Base-by-base conservation (phyloP, 2,329 filamentous ascomycete genomes). In the Xylariaceae sp. region DNA sequence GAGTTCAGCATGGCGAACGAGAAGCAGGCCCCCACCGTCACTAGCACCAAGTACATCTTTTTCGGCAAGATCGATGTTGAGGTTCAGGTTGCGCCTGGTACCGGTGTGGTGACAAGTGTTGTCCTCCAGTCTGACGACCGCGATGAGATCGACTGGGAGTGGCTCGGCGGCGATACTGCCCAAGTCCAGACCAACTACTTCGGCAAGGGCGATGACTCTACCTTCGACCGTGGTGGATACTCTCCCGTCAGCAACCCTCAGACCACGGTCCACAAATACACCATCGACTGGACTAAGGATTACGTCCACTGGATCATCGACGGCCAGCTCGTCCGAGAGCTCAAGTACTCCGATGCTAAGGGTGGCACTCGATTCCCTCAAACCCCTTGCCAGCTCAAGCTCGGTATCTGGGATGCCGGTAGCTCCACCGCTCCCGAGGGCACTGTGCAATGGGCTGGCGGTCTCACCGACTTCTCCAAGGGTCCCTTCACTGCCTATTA, bases 111-210 rank as follows among this genome's bases (percentile, higher is more conserved):
- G 47, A 96, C 88, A 67, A 89, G 85, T 49, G 74, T 86, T 28
- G 88, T 97, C 29, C 70, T 98, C 49, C 85, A 95, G 69, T 96
- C 88, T 2, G 88, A 95, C 55, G 79, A 83, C 56, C 74, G 95
- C 19, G 90, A 97, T 60, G 88, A 95, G 71, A 92, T 97, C 47
- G 90, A 97, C 64, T 94, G 88, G 84, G 90, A 97, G 66, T 95
- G 87, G 83, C 73, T 97, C 42, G 92, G 90, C 42, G 81, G 79
- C 37, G 78, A 87, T 57, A 67, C 73, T 50, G 64, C 70, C 18
- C 72, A 90, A 60, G 88, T 89, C 21, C 90, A 96, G 68, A 84
- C 79, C 53, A 94, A 95, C 66, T 94, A 90, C 65, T 85, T 84
- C 57, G 78, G 79, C 60, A 83, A 85, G 65, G 82, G 81, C 38